These are phyloP conservation scores for Plasmodium cynomolgi DNA, from an alignment of 169 alveolate genomes.

Conservation along the genomic window DNA sequence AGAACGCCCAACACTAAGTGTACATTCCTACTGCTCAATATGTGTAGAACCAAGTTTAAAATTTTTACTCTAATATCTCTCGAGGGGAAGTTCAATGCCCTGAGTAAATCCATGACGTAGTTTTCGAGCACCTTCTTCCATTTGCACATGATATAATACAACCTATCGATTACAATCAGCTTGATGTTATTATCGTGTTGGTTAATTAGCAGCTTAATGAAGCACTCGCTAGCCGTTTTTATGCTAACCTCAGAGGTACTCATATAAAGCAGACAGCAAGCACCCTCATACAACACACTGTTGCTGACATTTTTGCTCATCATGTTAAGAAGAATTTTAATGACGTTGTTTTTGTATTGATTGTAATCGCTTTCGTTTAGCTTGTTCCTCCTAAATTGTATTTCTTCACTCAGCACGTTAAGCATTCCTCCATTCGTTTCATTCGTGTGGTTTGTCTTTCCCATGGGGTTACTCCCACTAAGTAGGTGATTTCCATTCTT, in stretches of 20 bases:
- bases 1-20: conserved; percentile 75
- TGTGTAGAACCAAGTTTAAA: conserved; percentile 83
- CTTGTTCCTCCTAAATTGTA: conserved; percentile 73
- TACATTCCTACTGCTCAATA: conserved; percentile 78
- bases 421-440: conserved; percentile 10
- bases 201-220: conserved; percentile 89
- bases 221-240: conserved; percentile 91
- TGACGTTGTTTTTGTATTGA: conserved; percentile 77
- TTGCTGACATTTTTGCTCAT: conserved; percentile 74
- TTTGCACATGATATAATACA: conserved; percentile 75
- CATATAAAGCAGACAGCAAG: conserved; percentile 86
- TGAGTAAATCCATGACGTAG: conserved; percentile 89
- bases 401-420: conserved; percentile 58
- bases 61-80: conserved; percentile 87
- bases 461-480: neutral
- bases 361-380: conserved; percentile 67
- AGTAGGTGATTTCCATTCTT: neutral
- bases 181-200: conserved; percentile 94
- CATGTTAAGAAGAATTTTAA: conserved; percentile 85
- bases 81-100: conserved; percentile 86
- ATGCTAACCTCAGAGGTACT: conserved; percentile 87
- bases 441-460: neutral
- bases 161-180: conserved; percentile 78
- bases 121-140: conserved; percentile 89
- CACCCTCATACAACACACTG: conserved; percentile 90